phyloP scores from a whole-genome alignment of 164 flowering plant species.

The Liquidambar formosana region DNA sequence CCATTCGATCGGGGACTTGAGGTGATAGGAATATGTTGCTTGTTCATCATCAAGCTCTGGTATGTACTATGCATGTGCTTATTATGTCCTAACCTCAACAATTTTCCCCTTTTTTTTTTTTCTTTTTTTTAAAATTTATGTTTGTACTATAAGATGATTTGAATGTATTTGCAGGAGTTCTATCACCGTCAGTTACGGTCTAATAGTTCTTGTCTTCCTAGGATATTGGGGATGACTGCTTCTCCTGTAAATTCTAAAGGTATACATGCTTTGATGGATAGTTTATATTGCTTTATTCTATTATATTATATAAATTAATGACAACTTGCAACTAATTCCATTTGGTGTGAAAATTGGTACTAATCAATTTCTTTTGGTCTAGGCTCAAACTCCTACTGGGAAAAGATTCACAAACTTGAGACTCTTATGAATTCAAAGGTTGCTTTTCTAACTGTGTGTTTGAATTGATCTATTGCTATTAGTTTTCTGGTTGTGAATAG shows the following conservation, averaged over 20 bases:
- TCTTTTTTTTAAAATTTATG: too few relatives aligned
- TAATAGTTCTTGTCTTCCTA: constrained; percentile 45
- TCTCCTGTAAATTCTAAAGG: constrained; percentile 85
- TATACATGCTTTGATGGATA: constrained; percentile 9
- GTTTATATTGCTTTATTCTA: neutral
- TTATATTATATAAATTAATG: too few relatives aligned
- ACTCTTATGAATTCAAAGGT: constrained; percentile 83
- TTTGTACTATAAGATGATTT: neutral
- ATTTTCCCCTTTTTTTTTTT: too few relatives aligned
- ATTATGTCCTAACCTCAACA: neutral
- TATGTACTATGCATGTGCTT: neutral
- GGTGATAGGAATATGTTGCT: too few relatives aligned
- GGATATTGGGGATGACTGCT: constrained; percentile 94
- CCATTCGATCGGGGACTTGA: too few relatives aligned
- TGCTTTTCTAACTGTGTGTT: constrained; percentile 1
- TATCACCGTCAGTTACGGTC: constrained; percentile 49
- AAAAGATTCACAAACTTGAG: constrained; percentile 66
- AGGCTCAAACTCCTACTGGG: constrained; percentile 55
- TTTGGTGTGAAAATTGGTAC: neutral
- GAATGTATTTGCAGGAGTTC: constrained; percentile 58
- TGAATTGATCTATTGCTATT: too few relatives aligned
- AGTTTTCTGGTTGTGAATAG: too few relatives aligned
- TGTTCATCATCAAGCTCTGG: neutral
- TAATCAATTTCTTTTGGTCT: constrained; percentile 7
- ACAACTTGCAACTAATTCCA: too few relatives aligned